Evolutionary conservation across 2,329 filamentous ascomycete genomes (phyloP), one percentile per base, ranked within the genome.

Genomic region (Colletotrichum lini): DNA sequence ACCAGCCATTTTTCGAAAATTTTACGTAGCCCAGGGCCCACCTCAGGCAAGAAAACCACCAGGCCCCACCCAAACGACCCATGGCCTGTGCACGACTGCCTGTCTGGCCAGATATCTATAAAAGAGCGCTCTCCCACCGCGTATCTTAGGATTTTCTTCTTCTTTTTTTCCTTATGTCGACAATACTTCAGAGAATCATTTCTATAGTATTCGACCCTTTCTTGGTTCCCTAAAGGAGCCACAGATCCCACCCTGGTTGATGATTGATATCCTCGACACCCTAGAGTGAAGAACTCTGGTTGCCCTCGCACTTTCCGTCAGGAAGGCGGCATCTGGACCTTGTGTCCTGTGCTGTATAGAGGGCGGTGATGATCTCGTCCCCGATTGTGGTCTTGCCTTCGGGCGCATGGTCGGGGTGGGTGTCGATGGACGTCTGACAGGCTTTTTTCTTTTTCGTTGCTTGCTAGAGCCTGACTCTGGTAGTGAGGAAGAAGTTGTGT

Each of bases 191-290:
- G 84, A 94, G 93, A 95, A 96, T 96, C 94, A 94, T 94, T 97
- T 97, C 93, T 97, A 95, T 95, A 98, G 95, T 95, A 92, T 89
- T 94, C 91, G 91, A 95, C 93, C 89, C 88, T 89, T 91, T 94
- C 93, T 96, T 92, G 94, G 91, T 93, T 96, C 90, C 91, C 90
- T 89, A 95, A 90, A 93, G 88, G 88, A 97, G 95, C 93, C 90
- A 95, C 93, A 96, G 92, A 94, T 90, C 91, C 91, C 90, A 96
- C 91, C 93, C 94, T 94, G 94, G 93, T 93, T 94, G 94, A 97
- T 96, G 94, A 97, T 83, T 84, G 79, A 94, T 89, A 92, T 94
- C 94, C 93, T 94, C 94, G 91, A 88, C 88, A 86, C 92, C 92
- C 92, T 90, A 94, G 93, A 95, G 93, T 96, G 93, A 95, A 93